phyloP scores from a whole-genome alignment of 164 flowering plant species.

The Amborella trichopoda region DNA sequence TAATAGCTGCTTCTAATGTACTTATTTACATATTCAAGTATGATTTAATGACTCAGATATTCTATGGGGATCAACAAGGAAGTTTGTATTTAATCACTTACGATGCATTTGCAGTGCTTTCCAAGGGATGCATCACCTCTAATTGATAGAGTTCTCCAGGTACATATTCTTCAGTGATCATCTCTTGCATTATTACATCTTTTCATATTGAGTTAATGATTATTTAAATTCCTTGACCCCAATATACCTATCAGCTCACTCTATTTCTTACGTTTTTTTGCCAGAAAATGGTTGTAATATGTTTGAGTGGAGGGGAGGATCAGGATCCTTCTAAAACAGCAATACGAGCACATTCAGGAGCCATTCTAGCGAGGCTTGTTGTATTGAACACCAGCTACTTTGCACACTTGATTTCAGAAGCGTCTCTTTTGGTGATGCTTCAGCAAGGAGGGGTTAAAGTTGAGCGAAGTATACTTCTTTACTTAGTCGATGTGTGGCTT shows the following conservation, averaged over 20 bases:
- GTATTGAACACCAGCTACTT: slow-evolving; percentile 77
- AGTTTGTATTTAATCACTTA: neutral
- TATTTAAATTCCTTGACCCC: neutral
- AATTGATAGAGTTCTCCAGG: slow-evolving; percentile 73
- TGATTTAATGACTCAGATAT: neutral
- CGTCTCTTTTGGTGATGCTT: slow-evolving; percentile 41
- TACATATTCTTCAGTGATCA: slow-evolving; percentile 12
- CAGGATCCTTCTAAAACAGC: slow-evolving; percentile 66
- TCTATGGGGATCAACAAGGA: neutral
- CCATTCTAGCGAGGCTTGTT: slow-evolving; percentile 78
- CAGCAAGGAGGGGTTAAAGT: slow-evolving; percentile 54
- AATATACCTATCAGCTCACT: neutral
- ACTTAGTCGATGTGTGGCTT: slow-evolving; percentile 82
- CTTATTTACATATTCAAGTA: neutral
- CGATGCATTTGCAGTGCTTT: slow-evolving; percentile 50
- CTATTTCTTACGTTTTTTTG: neutral
- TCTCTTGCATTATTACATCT: neutral
- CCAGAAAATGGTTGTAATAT: slow-evolving; percentile 64
- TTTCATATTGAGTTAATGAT: neutral
- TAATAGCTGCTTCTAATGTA: neutral
- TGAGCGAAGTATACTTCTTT: slow-evolving; percentile 73
- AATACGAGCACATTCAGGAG: slow-evolving; percentile 69
- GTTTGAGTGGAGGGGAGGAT: slow-evolving; percentile 84
- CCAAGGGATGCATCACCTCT: slow-evolving; percentile 70
- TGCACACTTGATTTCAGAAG: slow-evolving; percentile 72